phyloP scores from a whole-genome alignment of 192 early-diverging fungal genomes.

The Entrophospora sp. region DNA sequence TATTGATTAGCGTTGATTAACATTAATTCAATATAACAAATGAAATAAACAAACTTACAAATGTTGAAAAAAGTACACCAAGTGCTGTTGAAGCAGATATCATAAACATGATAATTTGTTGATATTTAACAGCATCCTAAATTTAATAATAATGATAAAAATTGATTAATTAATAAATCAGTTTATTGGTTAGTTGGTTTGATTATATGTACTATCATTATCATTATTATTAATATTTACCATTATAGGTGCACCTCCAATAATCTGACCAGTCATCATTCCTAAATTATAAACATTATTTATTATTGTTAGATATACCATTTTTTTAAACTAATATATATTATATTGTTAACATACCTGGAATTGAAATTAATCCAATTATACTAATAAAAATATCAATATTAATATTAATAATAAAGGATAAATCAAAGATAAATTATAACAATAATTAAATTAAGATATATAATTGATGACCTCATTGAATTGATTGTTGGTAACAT shows the following conservation, averaged over 20 bases:
- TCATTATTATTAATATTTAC: no score
- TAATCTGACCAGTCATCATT: constrained; percentile 81
- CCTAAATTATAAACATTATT: no score
- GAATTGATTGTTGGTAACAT: constrained; percentile 72
- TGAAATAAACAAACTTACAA: constrained; percentile 26
- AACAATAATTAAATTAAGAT: background rate
- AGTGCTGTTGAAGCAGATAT: constrained; percentile 65
- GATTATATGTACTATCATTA: no score
- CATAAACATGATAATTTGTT: constrained; percentile 84
- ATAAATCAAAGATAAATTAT: background rate
- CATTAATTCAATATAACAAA: background rate
- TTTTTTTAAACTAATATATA: background rate
- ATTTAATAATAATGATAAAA: no score
- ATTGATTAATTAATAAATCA: no score
- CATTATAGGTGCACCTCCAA: constrained; percentile 72
- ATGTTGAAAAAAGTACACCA: constrained; percentile 44
- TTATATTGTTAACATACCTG: constrained; percentile 36
- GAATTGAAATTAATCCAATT: constrained; percentile 80
- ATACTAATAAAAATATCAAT: constrained; percentile 41
- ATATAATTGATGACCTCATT: constrained; percentile 52
- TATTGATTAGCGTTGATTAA: background rate
- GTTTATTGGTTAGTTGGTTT: no score
- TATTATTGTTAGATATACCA: background rate
- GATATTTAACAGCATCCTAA: constrained; percentile 76
- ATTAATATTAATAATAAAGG: background rate